A percentile compares a stretch with the other conserved stretches of the same genome.
phyloP scores from a whole-genome alignment of 2,329 filamentous ascomycete genomes.

The Alternaria sp. region DNA sequence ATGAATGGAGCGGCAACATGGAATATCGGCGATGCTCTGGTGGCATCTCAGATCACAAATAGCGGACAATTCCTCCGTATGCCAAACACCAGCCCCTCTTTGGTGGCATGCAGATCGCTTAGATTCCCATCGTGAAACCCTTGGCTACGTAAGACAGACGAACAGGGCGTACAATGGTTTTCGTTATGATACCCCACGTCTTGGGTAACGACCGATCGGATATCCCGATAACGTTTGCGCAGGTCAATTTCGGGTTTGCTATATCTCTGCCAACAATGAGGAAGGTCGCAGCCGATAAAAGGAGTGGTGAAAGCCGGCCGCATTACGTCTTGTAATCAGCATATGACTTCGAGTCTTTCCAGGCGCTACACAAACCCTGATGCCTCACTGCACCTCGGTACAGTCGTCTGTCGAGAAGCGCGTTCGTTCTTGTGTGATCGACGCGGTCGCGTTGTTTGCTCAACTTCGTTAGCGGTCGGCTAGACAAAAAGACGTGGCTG shows the following conservation, averaged over 20 bases:
- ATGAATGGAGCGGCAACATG: not conserved
- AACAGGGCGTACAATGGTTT: not conserved
- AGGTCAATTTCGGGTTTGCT: not conserved
- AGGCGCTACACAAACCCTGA: not conserved
- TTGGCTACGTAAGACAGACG: not conserved
- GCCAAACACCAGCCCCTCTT: not conserved
- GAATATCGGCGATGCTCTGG: not conserved
- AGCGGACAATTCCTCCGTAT: not conserved
- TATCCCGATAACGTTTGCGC: not conserved
- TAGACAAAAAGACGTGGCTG: not conserved
- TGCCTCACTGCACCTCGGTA: not conserved
- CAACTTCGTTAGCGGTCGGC: not conserved
- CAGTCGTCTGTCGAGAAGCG: not conserved
- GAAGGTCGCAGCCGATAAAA: not conserved
- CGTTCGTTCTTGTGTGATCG: not conserved
- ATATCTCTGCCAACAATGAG: not conserved
- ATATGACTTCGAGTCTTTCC: not conserved
- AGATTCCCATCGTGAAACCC: not conserved
- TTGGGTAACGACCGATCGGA: not conserved
- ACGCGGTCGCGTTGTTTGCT: slow-evolving; percentile 7
- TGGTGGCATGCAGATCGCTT: not conserved
- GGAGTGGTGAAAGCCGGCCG: no score
- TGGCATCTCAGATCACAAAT: not conserved
- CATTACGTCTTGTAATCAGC: not conserved
- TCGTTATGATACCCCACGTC: not conserved